phyloP scores from a whole-genome alignment of 2,329 filamentous ascomycete species.

The Ophiocordyceps australis region DNA sequence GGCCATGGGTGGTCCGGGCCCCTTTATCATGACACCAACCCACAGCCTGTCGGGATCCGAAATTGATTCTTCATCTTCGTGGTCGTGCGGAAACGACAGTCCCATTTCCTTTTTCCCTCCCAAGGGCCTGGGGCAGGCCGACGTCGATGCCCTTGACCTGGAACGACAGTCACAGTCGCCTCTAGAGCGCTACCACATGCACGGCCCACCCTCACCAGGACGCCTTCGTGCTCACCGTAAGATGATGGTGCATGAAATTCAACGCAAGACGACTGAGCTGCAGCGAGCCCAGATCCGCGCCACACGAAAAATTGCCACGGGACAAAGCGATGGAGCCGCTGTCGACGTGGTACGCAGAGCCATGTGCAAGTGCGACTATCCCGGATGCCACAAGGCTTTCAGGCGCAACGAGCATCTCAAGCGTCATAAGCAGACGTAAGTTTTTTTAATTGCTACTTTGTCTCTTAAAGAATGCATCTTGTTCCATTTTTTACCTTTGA shows the following conservation, averaged over 20 bases:
- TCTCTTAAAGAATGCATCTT: too few relatives aligned
- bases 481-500: too few relatives aligned
- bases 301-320: conserved; percentile 9
- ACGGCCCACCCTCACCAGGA: conserved; percentile 14
- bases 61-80: conserved; percentile 17
- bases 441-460: too few relatives aligned
- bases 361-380: conserved; percentile 26
- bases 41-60: conserved; percentile 20
- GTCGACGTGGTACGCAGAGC: conserved; percentile 18
- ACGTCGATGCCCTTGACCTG: conserved; percentile 15
- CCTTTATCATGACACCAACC: conserved; percentile 21
- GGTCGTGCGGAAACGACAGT: conserved; percentile 20
- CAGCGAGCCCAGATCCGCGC: conserved; percentile 20
- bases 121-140: conserved; percentile 11
- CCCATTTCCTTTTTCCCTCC: conserved; percentile 20
- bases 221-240: conserved; percentile 17
- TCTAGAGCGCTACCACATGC: conserved; percentile 11
- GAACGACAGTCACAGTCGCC: conserved; percentile 18
- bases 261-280: conserved; percentile 23
- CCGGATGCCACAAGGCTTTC: conserved; percentile 27
- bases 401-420: conserved; percentile 37
- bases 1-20: conserved; percentile 11
- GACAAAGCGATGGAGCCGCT: conserved; percentile 9
- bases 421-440: conserved; percentile 33
- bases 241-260: conserved; percentile 21